phyloP scores from a whole-genome alignment of 257 asterid species.

The Solanum medicagineum region DNA sequence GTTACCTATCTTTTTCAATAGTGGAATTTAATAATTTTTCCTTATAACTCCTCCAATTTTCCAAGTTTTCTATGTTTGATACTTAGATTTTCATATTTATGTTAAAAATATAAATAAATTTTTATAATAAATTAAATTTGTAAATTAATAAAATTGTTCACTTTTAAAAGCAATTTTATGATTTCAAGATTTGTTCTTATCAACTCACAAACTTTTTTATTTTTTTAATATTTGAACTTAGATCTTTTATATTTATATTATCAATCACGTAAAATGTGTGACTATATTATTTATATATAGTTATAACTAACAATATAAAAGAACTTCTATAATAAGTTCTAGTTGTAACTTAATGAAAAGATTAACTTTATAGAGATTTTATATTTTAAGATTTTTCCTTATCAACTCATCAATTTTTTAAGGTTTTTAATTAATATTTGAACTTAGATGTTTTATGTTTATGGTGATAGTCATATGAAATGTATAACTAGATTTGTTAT shows the following conservation, averaged over 20 bases:
- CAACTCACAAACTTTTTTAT: neutral
- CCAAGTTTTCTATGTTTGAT: neutral
- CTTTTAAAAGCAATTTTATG: neutral
- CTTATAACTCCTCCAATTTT: neutral
- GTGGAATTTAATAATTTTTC: neutral
- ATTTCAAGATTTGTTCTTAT: neutral
- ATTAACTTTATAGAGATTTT: too few relatives aligned
- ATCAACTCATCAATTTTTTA: too few relatives aligned
- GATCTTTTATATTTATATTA: neutral
- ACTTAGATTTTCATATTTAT: neutral
- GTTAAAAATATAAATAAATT: neutral
- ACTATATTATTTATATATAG: too few relatives aligned
- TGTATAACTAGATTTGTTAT: too few relatives aligned
- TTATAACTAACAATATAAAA: neutral
- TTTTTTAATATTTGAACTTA: neutral
- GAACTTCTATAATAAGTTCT: neutral
- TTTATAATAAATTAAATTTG: neutral
- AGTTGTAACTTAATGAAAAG: neutral
- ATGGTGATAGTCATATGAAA: neutral
- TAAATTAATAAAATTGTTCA: neutral
- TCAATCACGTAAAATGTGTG: neutral
- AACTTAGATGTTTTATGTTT: neutral
- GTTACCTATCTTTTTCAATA: neutral
- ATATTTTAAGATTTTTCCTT: too few relatives aligned
- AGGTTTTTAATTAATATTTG: too few relatives aligned